A percentile compares a stretch with the other conserved stretches of the same genome.
phyloP scores from a whole-genome alignment of 1,284 basidiomycete species.

The Lignosus rhinocerotis region DNA sequence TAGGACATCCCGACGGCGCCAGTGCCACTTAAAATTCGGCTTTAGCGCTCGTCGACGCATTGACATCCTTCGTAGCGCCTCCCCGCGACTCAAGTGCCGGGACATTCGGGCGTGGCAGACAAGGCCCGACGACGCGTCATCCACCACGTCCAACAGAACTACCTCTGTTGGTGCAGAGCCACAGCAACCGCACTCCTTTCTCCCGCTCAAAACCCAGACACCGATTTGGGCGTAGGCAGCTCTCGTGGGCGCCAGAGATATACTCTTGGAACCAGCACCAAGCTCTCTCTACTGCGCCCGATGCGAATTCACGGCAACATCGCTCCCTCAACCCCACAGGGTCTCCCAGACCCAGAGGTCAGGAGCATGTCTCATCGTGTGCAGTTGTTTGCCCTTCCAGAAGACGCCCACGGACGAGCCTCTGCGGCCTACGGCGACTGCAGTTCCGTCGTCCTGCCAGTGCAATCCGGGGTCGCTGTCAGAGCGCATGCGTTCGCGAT shows the following conservation, averaged over 20 bases:
- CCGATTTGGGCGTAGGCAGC: background rate
- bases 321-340: slow-evolving; percentile 4
- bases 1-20: background rate
- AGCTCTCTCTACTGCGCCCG: slow-evolving; percentile 11
- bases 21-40: slow-evolving; percentile 1
- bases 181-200: slow-evolving; percentile 1
- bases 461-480: slow-evolving; percentile 11
- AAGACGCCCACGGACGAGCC: slow-evolving; percentile 10
- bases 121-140: background rate
- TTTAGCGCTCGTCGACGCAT: background rate
- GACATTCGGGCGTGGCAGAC: background rate
- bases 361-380: slow-evolving; percentile 13
- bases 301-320: slow-evolving; percentile 16
- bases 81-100: background rate
- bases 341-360: slow-evolving; percentile 2
- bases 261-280: background rate
- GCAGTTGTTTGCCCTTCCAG: slow-evolving; percentile 21
- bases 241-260: slow-evolving; percentile 8
- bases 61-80: background rate
- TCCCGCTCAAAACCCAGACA: slow-evolving; percentile 7
- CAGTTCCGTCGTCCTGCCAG: background rate
- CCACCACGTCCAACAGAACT: slow-evolving; percentile 6
- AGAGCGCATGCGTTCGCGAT: slow-evolving; percentile 7
- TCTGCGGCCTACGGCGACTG: background rate
- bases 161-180: background rate